A percentile compares a stretch with the other conserved stretches of the same genome.
Evolutionary conservation across 2,329 filamentous ascomycete species (phyloP).

Genomic region (Raffaelea ambrosiae): DNA sequence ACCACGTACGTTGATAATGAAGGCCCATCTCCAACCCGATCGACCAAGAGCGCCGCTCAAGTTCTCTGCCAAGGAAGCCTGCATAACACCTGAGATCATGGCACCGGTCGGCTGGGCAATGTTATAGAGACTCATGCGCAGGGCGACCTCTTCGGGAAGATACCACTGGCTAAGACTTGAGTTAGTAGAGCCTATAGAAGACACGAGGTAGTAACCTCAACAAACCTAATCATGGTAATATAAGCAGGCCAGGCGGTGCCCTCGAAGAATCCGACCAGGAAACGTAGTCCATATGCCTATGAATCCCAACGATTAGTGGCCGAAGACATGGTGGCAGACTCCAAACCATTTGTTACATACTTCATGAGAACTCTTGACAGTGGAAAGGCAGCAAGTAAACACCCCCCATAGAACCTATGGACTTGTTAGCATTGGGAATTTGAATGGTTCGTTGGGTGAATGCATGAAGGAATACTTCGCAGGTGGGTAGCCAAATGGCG

Average conservation of each 20-base stretch:
- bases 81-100: conserved; percentile 1
- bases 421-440: no score
- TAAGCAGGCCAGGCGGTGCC: conserved; percentile 1
- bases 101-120: conserved; percentile 4
- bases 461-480: neutral
- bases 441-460: no score
- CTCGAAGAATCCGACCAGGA: conserved; percentile 3
- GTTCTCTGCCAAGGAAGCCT: conserved; percentile 1
- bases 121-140: conserved; percentile 6
- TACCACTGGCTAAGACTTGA: conserved; percentile 2
- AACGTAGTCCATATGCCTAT: neutral
- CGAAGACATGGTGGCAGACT: no score
- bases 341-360: no score
- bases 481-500: neutral
- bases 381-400: conserved; percentile 2
- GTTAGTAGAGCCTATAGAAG: no score
- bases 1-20: conserved; percentile 1
- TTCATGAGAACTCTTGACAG: neutral
- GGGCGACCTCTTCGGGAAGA: conserved; percentile 3
- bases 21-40: conserved; percentile 2
- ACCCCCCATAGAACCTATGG: neutral
- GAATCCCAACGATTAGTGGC: no score
- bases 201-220: no score
- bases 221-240: conserved; percentile 2
- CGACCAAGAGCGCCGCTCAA: conserved; percentile 1